A percentile compares a stretch with the other conserved stretches of the same genome.
phyloP scores from a whole-genome alignment of 495 filamentous ascomycete species.

The Saxispiralis lemnorum region DNA sequence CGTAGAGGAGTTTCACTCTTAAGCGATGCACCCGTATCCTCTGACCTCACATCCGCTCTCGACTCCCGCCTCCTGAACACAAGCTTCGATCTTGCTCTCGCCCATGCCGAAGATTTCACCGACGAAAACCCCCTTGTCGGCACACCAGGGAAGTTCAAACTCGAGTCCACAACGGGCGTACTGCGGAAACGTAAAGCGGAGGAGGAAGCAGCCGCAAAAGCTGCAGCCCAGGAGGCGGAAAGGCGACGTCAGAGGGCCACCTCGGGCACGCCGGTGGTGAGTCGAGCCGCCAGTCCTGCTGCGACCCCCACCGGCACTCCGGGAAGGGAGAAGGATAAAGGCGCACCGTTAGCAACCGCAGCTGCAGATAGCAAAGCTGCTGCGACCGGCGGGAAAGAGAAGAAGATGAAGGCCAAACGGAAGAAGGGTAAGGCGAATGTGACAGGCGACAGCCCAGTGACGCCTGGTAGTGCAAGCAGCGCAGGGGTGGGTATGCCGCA shows the following conservation, averaged over 20 bases:
- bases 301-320: neutral
- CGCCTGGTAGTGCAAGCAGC: no score
- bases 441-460: no score
- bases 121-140: slow-evolving; percentile 80
- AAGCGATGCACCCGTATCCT: neutral
- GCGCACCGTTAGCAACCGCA: slow-evolving; percentile 4
- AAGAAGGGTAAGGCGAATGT: slow-evolving; percentile 36
- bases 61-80: slow-evolving; percentile 17
- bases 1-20: neutral
- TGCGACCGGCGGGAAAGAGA: slow-evolving; percentile 5
- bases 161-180: slow-evolving; percentile 38
- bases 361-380: slow-evolving; percentile 8
- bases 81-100: slow-evolving; percentile 13
- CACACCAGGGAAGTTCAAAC: slow-evolving; percentile 69
- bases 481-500: no score
- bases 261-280: slow-evolving; percentile 3
- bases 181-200: slow-evolving; percentile 23
- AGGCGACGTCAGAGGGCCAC: neutral
- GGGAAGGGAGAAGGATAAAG: neutral
- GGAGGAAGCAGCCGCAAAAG: slow-evolving; percentile 11
- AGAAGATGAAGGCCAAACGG: slow-evolving; percentile 31
- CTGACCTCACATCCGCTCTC: neutral
- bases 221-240: slow-evolving; percentile 7
- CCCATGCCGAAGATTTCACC: slow-evolving; percentile 48
- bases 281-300: slow-evolving; percentile 14